Conservation (phyloP, 768 basidiomycete genomes). For the Austroboletus festivus region DNA sequence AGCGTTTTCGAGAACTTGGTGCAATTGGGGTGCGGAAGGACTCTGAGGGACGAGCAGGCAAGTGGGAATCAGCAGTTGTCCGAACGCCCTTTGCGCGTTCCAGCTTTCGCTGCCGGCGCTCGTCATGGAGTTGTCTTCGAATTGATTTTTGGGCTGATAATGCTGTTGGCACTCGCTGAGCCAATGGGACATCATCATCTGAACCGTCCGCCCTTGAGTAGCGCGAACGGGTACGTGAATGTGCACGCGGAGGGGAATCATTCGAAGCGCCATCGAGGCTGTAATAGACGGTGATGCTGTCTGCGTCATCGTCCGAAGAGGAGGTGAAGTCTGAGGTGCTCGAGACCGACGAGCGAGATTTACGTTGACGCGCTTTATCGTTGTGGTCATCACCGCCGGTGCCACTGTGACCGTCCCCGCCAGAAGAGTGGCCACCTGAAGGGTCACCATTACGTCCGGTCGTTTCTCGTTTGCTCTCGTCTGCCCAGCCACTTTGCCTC, state of each 20-base stretch:
- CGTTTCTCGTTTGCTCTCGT: slow-evolving; percentile 6
- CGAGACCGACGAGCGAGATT: slow-evolving; percentile 33
- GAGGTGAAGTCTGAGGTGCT: slow-evolving; percentile 33
- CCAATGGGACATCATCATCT: slow-evolving; percentile 84
- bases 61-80: slow-evolving; percentile 16
- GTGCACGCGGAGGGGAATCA: slow-evolving; percentile 17
- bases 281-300: slow-evolving; percentile 41
- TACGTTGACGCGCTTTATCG: slow-evolving; percentile 33
- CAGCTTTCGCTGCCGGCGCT: slow-evolving; percentile 55
- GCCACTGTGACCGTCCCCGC: slow-evolving; percentile 30
- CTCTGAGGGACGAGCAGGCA: slow-evolving; percentile 15
- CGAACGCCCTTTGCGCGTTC: slow-evolving; percentile 39
- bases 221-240: slow-evolving; percentile 22
- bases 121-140: slow-evolving; percentile 65
- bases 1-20: slow-evolving; percentile 36
- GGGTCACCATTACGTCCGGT: slow-evolving; percentile 12
- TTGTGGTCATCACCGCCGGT: slow-evolving; percentile 38
- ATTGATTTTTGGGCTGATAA: slow-evolving; percentile 80
- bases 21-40: slow-evolving; percentile 30
- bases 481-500: slow-evolving; percentile 16
- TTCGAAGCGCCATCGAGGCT: slow-evolving; percentile 38
- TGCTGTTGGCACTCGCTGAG: slow-evolving; percentile 78
- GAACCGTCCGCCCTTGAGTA: slow-evolving; percentile 31
- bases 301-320: slow-evolving; percentile 46
- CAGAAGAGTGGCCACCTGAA: slow-evolving; percentile 18